These are phyloP conservation scores for Nemania sp. DNA, from an alignment of 2,329 filamentous ascomycete genomes.

Conservation along the genomic window DNA sequence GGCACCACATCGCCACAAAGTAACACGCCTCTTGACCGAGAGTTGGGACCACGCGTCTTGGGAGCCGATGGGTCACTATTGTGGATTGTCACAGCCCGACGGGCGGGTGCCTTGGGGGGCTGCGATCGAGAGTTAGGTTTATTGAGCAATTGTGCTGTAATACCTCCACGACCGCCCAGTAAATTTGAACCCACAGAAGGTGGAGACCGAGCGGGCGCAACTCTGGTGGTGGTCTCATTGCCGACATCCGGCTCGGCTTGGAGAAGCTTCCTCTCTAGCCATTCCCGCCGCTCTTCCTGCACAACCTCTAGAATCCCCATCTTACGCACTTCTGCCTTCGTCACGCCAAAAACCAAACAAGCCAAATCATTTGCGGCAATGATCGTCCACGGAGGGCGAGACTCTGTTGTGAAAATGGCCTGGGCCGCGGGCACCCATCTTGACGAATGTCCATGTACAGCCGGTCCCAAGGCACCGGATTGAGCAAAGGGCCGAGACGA, in stretches of 20 bases:
- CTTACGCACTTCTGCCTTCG: conserved; percentile 90
- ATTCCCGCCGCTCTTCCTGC: conserved; percentile 81
- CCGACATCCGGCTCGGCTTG: conserved; percentile 59
- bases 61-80: conserved; percentile 58
- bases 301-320: conserved; percentile 96
- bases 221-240: conserved; percentile 44
- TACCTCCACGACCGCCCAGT: conserved; percentile 72
- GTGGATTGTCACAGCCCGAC: conserved; percentile 67
- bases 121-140: conserved; percentile 70
- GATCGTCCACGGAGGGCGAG: conserved; percentile 90
- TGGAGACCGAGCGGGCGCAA: conserved; percentile 43
- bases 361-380: conserved; percentile 94
- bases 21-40: conserved; percentile 85
- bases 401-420: conserved; percentile 96
- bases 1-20: conserved; percentile 98
- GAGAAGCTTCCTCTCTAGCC: conserved; percentile 84
- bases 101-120: conserved; percentile 56
- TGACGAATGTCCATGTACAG: conserved; percentile 84
- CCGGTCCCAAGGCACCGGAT: conserved; percentile 55
- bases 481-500: conserved; percentile 47
- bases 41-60: conserved; percentile 62
- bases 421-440: conserved; percentile 90
- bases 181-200: conserved; percentile 52
- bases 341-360: conserved; percentile 97
- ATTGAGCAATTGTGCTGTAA: conserved; percentile 85